Evolutionary conservation across 331 rosid genomes (phyloP), one percentile per base, ranked within the genome.

Genomic region (Quercus tomentella): DNA sequence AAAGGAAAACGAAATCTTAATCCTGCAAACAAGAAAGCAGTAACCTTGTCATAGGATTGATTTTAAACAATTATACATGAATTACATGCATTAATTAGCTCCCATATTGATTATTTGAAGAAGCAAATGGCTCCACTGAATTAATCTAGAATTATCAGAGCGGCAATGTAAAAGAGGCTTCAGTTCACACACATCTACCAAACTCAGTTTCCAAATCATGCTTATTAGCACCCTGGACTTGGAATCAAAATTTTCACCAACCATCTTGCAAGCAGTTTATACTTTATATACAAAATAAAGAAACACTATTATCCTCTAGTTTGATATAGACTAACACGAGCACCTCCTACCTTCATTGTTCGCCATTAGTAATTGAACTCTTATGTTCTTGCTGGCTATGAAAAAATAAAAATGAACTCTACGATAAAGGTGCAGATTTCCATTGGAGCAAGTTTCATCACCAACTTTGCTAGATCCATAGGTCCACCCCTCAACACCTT

Each of bases 341-440:
- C 17, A 65, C 6, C 37, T 77, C 56, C 6, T 45, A 82, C 41
- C 26, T 45, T 56, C 41, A 30, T 45, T 21, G 3, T 65, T 75
- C 3, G 43, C 16, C 30, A 41, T 61, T 56, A 73, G 61, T 77
- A 62, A 37, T 73, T 78, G 61, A 91, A 76, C 65, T 72, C 76
- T 77, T 37, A 37, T 37, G 11, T 37, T 37, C 3, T 37, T 37
- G 43, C 43, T 37, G 43, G 43, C 43, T 37, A 37, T 37, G 10
- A 41, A 41, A 41, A 41, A 41, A 41, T 41, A 41, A 41, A 8
- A 41, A 41, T 8, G 45, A 41, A 41, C 45, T 41, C 45, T 41
- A 9, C 45, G 12, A 41, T 8, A 41, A 41, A 41, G 45, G 45
- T 41, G 45, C 45, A 41, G 45, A 41, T 41, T 41, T 41, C 45